Conservation (phyloP, 2,329 filamentous ascomycete genomes). For the Ilyonectria mors-panacis region DNA sequence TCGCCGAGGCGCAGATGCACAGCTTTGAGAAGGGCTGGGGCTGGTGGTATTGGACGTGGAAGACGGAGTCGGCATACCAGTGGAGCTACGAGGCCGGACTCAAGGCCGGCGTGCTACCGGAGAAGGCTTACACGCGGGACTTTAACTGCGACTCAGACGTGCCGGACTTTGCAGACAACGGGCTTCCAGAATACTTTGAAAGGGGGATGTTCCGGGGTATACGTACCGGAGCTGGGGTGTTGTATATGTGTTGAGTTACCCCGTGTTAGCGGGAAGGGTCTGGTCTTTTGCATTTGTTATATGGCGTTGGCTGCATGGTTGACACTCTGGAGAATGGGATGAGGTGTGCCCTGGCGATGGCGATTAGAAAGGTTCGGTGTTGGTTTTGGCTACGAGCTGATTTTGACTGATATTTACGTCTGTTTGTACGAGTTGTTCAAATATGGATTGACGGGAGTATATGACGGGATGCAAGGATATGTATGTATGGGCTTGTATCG, state of each 20-base stretch:
- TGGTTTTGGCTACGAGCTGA: not conserved
- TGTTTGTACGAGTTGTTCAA: not conserved
- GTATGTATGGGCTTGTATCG: not conserved
- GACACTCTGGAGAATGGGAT: not conserved
- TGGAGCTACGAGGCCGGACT: conserved; percentile 94
- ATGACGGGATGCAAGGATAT: conserved; percentile 1
- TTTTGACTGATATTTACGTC: not conserved
- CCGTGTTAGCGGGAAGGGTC: not conserved
- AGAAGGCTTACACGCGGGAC: conserved; percentile 78
- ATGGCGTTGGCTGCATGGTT: conserved; percentile 5
- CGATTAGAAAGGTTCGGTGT: conserved; percentile 4
- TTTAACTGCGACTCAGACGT: conserved; percentile 77
- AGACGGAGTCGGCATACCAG: conserved; percentile 86
- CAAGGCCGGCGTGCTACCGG: conserved; percentile 83
- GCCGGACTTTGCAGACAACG: conserved; percentile 64
- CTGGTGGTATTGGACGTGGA: conserved; percentile 99
- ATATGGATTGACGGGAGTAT: not conserved
- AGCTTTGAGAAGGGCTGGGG: conserved; percentile 94
- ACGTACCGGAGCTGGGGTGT: not conserved
- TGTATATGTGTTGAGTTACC: not conserved
- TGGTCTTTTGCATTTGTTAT: not conserved
- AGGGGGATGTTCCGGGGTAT: not conserved
- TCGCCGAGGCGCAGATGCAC: conserved; percentile 96
- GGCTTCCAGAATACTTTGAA: conserved; percentile 66
- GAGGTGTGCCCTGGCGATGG: not conserved